Conservation (phyloP, 2,329 filamentous ascomycete species). For the Colletotrichum gigasporum region DNA sequence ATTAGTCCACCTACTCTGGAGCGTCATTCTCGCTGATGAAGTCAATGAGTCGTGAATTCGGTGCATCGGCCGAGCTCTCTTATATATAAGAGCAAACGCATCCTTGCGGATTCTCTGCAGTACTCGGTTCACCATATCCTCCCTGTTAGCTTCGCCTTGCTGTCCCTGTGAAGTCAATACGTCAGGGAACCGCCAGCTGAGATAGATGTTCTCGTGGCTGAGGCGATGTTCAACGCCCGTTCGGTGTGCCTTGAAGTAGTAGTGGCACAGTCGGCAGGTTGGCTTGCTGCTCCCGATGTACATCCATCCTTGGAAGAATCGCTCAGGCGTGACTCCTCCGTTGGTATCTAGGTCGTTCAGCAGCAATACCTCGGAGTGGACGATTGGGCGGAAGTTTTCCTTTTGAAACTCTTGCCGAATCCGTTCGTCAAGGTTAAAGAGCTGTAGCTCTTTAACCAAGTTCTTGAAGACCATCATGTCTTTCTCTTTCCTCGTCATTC, state of each 20-base stretch:
- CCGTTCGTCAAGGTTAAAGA: slow-evolving; percentile 35
- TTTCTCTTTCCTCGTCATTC: slow-evolving; percentile 30
- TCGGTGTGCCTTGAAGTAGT: slow-evolving; percentile 44
- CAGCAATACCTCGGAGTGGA: slow-evolving; percentile 46
- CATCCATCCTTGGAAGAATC: slow-evolving; percentile 43
- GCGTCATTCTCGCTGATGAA: background rate
- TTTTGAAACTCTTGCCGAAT: slow-evolving; percentile 33
- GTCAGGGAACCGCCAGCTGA: slow-evolving; percentile 48
- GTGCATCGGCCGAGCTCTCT: background rate
- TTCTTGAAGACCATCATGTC: background rate
- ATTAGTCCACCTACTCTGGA: background rate
- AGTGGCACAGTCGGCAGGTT: slow-evolving; percentile 47
- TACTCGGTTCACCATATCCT: background rate
- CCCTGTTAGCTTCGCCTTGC: background rate
- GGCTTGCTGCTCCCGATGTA: slow-evolving; percentile 54
- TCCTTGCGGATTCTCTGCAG: background rate
- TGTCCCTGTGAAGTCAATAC: background rate
- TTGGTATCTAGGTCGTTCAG: slow-evolving; percentile 1
- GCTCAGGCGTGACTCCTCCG: background rate
- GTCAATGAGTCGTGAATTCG: background rate
- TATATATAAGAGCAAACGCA: background rate
- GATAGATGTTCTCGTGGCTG: slow-evolving; percentile 48
- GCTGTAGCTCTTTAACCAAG: slow-evolving; percentile 34
- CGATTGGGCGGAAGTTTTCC: slow-evolving; percentile 36
- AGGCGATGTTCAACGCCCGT: slow-evolving; percentile 36